phyloP scores from a whole-genome alignment of 2,329 filamentous ascomycete genomes.

The Alternaria solani region DNA sequence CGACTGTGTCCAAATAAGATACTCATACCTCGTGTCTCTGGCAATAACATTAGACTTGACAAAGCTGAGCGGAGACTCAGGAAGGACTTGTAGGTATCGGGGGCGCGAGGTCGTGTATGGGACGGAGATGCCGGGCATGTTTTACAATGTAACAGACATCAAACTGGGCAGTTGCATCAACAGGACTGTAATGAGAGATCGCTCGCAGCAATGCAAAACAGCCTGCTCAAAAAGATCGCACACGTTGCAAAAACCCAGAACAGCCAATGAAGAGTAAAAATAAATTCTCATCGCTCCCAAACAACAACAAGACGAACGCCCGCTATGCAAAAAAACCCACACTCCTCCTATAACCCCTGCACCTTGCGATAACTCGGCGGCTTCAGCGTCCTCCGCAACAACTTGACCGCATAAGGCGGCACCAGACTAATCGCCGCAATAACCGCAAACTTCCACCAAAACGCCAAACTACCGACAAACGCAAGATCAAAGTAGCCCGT shows the following conservation, averaged over 20 bases:
- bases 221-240: not conserved
- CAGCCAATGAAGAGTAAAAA: not conserved
- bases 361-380: conserved; percentile 97
- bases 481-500: conserved; percentile 87
- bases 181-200: not conserved
- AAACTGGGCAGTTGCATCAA: not conserved
- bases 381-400: conserved; percentile 83
- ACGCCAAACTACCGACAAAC: conserved; percentile 80
- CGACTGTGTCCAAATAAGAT: no score
- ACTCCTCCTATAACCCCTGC: conserved; percentile 65
- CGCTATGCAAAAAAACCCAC: not conserved
- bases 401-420: conserved; percentile 86
- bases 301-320: not conserved
- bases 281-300: not conserved
- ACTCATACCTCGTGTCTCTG: no score
- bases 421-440: conserved; percentile 82
- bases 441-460: conserved; percentile 85
- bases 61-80: no score
- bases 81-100: no score
- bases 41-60: no score
- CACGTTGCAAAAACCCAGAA: not conserved
- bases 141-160: not conserved
- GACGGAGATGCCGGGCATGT: no score
- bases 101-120: no score
- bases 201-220: not conserved